Base-by-base conservation (phyloP, 495 filamentous ascomycete genomes). In the Pseudomonodictys pantanalensis region DNA sequence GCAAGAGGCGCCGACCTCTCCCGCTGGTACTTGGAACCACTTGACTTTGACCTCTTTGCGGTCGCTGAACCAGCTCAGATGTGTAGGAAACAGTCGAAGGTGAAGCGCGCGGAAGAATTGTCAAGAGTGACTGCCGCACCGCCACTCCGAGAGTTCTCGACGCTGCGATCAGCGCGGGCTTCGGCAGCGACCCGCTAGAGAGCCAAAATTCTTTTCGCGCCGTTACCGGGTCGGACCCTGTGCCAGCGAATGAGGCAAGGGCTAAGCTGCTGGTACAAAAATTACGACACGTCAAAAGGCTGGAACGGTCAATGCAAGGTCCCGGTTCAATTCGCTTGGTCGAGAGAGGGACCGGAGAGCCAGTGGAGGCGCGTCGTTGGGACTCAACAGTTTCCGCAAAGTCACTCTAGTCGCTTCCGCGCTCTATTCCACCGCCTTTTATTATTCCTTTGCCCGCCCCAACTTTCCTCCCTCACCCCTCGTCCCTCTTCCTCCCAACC, bases 341-440 rank as follows among this genome's bases (percentile, higher is more conserved):
- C 38, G 15, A 12, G 12, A 41, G n/a, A n/a, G n/a, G n/a, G n/a
- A n/a, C n/a, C n/a, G n/a, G n/a, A n/a, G n/a, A n/a, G n/a, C n/a
- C n/a, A 41, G 12, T 18, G 15, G 38, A 41, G 38, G 38, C 20
- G 38, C 38, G 38, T 18, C 20, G 12, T 41, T 41, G 38, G 38
- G 38, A 18, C 25, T 46, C 43, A 26, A 23, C 43, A 26, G 4
- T 46, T 23, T 23, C 24, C 43, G 22, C 20, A 26, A 23, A 23
- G 20, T 22, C 11, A 4, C 18, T 17, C 18, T 22, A 8, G 18
- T 46, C 43, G 20, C 43, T 46, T 44, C 11, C 43, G 24, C 24
- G 47, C 52, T 30, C 32, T 46, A 32, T 46, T 56, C 59, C 44
- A 56, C 59, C 59, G 46, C 59, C 43, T 54, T 56, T 47, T 35